Base-by-base conservation (phyloP, 352 stramenopile genomes). In the Plasmopara halstedii region DNA sequence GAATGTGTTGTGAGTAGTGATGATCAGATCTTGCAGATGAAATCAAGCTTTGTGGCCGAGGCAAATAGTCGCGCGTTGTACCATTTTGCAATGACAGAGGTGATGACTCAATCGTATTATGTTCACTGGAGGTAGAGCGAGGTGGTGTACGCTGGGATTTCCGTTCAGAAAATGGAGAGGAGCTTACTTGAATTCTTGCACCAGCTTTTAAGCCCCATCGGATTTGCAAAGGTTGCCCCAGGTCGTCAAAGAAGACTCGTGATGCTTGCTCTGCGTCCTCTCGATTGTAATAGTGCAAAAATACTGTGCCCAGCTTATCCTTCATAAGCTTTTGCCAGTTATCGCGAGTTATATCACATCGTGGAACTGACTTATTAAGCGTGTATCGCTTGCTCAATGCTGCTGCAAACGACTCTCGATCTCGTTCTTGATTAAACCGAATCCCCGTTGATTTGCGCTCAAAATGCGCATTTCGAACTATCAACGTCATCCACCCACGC, bases 371-470 rank as follows among this genome's bases (percentile, higher is more conserved):
- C 15, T 65, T 70, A 37, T 79, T 73, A 29, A 75, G 58, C 11
- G 57, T 68, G 47, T 72, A 82, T 19, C 72, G 70, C 32, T 77
- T 55, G 51, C 60, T 72, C 17, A 84, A 46, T 13, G 39, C 46
- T 20, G 51, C 53, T 22, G 53, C 55, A 35, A 82, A 84, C 18
- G 79, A 67, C 8, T 80, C 70, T 21, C 67, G 53, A 40, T 84
- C 72, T 10, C 67, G 69, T 32, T 82, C 63, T 27, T 65, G 56
- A 53, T 84, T 84, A 34, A 84, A 84, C 11, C 62, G 67, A 18
- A 82, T 73, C 6, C 72, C 70, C 2, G 62, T 79, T 7, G 72
- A 78, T 33, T 80, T 80, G 32, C 72, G 67, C 50, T 76, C 62
- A 37, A 76, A 84, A 11, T 49, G 50, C 13, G 73, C 61, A 44